These are phyloP conservation scores for Agapanthus africanus DNA, from an alignment of 106 monocot species.

Conservation along the genomic window DNA sequence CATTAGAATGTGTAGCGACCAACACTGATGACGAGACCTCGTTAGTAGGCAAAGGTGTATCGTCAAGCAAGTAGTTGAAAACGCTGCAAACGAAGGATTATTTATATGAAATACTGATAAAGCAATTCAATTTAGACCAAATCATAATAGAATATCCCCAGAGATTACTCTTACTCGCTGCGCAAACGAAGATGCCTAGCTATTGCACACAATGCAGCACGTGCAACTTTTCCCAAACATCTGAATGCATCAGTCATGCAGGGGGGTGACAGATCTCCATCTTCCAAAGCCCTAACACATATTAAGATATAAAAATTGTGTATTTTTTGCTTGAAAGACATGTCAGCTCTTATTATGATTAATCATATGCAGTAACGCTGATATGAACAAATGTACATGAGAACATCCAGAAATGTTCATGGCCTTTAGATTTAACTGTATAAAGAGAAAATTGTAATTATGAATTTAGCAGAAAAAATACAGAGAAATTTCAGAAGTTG, in stretches of 20 bases:
- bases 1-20: constrained; percentile 50
- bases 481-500: no score
- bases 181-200: constrained; percentile 79
- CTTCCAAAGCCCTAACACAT: constrained; percentile 55
- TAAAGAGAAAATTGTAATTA: background rate
- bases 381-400: background rate
- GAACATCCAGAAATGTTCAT: background rate
- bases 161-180: constrained; percentile 51
- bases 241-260: constrained; percentile 88
- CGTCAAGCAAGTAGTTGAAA: constrained; percentile 92
- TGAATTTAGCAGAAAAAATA: background rate
- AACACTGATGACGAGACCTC: constrained; percentile 83
- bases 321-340: background rate
- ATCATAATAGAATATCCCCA: constrained; percentile 5
- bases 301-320: background rate
- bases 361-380: background rate
- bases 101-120: background rate
- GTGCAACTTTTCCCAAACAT: constrained; percentile 70
- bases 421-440: background rate
- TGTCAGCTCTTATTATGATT: background rate
- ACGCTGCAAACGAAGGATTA: constrained; percentile 38
- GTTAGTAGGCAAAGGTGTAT: constrained; percentile 63
- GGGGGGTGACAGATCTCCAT: constrained; percentile 74
- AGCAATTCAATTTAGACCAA: background rate
- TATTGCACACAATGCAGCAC: constrained; percentile 66